These are phyloP conservation scores for Umbelopsis ramanniana DNA, from an alignment of 192 early-diverging fungal genomes.

Conservation along the genomic window DNA sequence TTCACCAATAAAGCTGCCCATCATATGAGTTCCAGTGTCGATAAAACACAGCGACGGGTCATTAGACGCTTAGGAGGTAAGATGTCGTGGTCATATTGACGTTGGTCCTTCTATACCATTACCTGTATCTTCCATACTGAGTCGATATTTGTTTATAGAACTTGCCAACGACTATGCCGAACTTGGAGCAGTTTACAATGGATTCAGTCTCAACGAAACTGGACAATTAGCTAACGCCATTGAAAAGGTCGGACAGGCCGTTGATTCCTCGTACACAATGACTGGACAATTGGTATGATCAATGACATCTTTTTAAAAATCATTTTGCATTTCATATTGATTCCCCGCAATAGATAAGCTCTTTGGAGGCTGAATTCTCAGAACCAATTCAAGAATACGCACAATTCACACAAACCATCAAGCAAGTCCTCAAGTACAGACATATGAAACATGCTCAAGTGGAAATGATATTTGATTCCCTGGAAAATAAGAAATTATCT, in stretches of 20 bases:
- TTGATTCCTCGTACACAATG: slow-evolving; percentile 82
- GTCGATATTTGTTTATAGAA: slow-evolving; percentile 47
- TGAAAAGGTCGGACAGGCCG: slow-evolving; percentile 91
- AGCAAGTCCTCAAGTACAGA: slow-evolving; percentile 83
- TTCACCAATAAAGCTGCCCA: slow-evolving; percentile 88
- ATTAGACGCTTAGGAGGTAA: slow-evolving; percentile 68
- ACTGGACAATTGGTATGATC: slow-evolving; percentile 67
- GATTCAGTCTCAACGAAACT: slow-evolving; percentile 88
- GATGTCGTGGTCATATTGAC: background rate
- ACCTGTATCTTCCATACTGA: background rate
- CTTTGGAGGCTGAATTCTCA: slow-evolving; percentile 78
- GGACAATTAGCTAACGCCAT: slow-evolving; percentile 79
- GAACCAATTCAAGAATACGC: slow-evolving; percentile 89
- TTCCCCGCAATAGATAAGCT: slow-evolving; percentile 45
- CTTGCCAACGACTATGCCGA: slow-evolving; percentile 81
- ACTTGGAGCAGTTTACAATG: slow-evolving; percentile 92
- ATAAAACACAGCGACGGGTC: slow-evolving; percentile 76
- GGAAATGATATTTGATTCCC: slow-evolving; percentile 72
- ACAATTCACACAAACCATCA: slow-evolving; percentile 88
- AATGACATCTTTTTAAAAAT: too few relatives aligned
- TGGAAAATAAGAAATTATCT: slow-evolving; percentile 72
- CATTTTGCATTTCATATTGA: background rate
- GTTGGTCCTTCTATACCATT: background rate
- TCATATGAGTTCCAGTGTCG: slow-evolving; percentile 76
- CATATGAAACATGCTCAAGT: slow-evolving; percentile 87